Evolutionary conservation across 2,329 filamentous ascomycete genomes (phyloP).

Genomic region (Claviceps humidiphila): DNA sequence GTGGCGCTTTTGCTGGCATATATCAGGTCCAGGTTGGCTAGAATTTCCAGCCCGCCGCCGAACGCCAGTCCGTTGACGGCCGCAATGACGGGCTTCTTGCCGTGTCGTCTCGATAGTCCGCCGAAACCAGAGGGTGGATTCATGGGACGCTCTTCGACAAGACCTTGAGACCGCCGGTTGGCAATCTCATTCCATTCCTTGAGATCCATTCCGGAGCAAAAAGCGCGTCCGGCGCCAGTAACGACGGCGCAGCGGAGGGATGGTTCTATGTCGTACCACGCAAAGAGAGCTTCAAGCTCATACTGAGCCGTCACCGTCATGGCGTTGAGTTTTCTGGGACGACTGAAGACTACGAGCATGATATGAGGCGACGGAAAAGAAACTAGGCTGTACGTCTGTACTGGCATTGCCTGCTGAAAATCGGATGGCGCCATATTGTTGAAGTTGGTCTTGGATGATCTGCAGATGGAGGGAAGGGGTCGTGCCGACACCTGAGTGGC

Average conservation of each 20-base stretch:
- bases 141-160: conserved; percentile 7
- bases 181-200: conserved; percentile 46
- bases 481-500: no score
- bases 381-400: conserved; percentile 25
- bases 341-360: conserved; percentile 43
- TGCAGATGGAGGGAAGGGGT: neutral
- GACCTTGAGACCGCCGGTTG: conserved; percentile 8
- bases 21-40: conserved; percentile 59
- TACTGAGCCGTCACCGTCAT: conserved; percentile 36
- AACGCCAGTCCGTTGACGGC: conserved; percentile 65
- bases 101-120: conserved; percentile 49
- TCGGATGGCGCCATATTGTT: neutral
- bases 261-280: conserved; percentile 51
- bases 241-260: conserved; percentile 47
- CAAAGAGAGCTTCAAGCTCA: conserved; percentile 35
- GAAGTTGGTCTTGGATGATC: neutral
- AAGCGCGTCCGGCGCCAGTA: conserved; percentile 49
- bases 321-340: conserved; percentile 44
- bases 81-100: conserved; percentile 63
- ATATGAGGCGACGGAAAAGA: conserved; percentile 11
- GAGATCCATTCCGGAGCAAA: conserved; percentile 56
- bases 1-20: conserved; percentile 43
- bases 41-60: conserved; percentile 67
- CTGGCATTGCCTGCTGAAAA: neutral
- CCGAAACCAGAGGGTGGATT: conserved; percentile 44